phyloP scores from a whole-genome alignment of 2,329 filamentous ascomycete species.

The Claviceps sp. region DNA sequence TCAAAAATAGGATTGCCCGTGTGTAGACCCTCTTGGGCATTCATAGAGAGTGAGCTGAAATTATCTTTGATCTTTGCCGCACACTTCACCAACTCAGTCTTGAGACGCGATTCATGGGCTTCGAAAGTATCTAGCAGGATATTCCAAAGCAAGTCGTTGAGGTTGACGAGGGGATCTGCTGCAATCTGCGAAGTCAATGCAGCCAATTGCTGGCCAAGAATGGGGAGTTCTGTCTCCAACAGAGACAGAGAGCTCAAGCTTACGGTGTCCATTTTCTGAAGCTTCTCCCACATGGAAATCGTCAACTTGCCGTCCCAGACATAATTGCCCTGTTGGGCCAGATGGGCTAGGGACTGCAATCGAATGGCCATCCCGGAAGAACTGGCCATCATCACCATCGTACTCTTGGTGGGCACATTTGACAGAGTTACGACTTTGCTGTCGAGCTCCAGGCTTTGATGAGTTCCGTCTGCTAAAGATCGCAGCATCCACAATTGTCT shows the following conservation, averaged over 20 bases:
- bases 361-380: slow-evolving; percentile 23
- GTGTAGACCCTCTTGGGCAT: slow-evolving; percentile 3
- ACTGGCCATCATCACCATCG: slow-evolving; percentile 19
- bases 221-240: slow-evolving; percentile 51
- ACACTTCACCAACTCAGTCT: slow-evolving; percentile 14
- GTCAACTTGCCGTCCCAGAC: slow-evolving; percentile 27
- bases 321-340: slow-evolving; percentile 26
- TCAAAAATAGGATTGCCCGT: slow-evolving; percentile 9
- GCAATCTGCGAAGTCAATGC: slow-evolving; percentile 34
- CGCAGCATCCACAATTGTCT: slow-evolving; percentile 38
- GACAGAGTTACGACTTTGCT: slow-evolving; percentile 37
- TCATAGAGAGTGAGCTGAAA: slow-evolving; percentile 4
- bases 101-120: slow-evolving; percentile 23
- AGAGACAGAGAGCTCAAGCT: slow-evolving; percentile 47
- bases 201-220: slow-evolving; percentile 42
- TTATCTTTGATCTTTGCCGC: slow-evolving; percentile 14
- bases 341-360: slow-evolving; percentile 34
- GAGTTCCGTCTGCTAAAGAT: slow-evolving; percentile 2
- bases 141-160: slow-evolving; percentile 34
- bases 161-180: slow-evolving; percentile 32
- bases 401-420: slow-evolving; percentile 21
- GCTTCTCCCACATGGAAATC: slow-evolving; percentile 38
- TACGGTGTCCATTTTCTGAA: slow-evolving; percentile 37
- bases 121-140: slow-evolving; percentile 29
- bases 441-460: slow-evolving; percentile 3